phyloP scores from a whole-genome alignment of 2,329 filamentous ascomycete species.

The Alternaria burnsii region DNA sequence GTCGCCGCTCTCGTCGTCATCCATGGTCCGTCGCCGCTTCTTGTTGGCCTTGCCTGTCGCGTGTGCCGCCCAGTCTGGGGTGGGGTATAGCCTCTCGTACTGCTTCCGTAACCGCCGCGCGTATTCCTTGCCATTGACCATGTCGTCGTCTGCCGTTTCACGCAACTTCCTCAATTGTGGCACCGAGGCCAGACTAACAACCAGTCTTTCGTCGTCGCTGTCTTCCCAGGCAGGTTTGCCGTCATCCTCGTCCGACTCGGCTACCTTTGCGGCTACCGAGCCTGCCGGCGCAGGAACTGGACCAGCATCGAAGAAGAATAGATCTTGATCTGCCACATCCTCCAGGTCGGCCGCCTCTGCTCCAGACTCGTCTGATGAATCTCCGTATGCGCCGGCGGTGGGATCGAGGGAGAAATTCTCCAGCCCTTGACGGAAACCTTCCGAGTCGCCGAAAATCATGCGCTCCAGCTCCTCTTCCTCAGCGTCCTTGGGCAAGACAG shows the following conservation, averaged over 20 bases:
- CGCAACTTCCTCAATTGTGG: slow-evolving; percentile 84
- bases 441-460: slow-evolving; percentile 85
- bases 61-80: slow-evolving; percentile 67
- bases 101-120: slow-evolving; percentile 80
- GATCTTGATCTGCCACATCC: slow-evolving; percentile 77
- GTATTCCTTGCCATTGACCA: slow-evolving; percentile 88
- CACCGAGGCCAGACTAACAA: slow-evolving; percentile 80
- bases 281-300: slow-evolving; percentile 55
- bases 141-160: slow-evolving; percentile 80
- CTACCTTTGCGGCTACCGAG: slow-evolving; percentile 51
- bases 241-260: slow-evolving; percentile 49
- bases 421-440: slow-evolving; percentile 80
- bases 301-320: slow-evolving; percentile 84
- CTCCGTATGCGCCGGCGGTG: slow-evolving; percentile 42
- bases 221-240: slow-evolving; percentile 81
- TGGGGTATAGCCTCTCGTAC: slow-evolving; percentile 70
- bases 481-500: slow-evolving; percentile 72
- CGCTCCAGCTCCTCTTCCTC: slow-evolving; percentile 87
- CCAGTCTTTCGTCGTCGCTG: slow-evolving; percentile 90
- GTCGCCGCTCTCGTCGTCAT: slow-evolving; percentile 52
- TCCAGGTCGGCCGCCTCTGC: slow-evolving; percentile 62
- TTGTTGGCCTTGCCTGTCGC: slow-evolving; percentile 53
- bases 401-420: slow-evolving; percentile 63
- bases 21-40: slow-evolving; percentile 58
- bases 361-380: slow-evolving; percentile 55